These are phyloP conservation scores for Papiliotrema nemorosa DNA, from an alignment of 1,284 basidiomycete genomes.

Conservation along the genomic window DNA sequence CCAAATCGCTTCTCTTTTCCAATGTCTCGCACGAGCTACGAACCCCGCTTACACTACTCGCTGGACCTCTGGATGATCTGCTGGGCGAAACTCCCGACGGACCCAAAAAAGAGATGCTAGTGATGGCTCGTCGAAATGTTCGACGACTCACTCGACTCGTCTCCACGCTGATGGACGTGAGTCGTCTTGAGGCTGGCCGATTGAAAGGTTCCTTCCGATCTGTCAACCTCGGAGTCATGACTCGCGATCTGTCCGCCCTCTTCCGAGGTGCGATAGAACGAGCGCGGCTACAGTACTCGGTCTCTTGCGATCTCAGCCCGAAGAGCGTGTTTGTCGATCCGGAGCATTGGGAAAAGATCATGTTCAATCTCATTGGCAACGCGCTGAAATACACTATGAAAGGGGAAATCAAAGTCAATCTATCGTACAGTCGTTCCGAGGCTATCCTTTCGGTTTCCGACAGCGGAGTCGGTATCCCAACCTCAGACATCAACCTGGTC, in stretches of 20 bases:
- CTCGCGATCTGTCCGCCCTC: slow-evolving; percentile 47
- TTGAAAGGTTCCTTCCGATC: slow-evolving; percentile 44
- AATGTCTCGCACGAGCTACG: slow-evolving; percentile 20
- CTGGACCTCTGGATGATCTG: slow-evolving; percentile 42
- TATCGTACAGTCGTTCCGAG: slow-evolving; percentile 24
- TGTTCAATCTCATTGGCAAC: slow-evolving; percentile 49
- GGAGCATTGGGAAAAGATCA: slow-evolving; percentile 52
- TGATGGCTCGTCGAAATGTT: slow-evolving; percentile 44
- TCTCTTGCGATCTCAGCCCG: slow-evolving; percentile 43
- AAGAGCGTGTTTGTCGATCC: slow-evolving; percentile 44
- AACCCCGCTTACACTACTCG: slow-evolving; percentile 49
- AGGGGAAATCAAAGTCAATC: slow-evolving; percentile 29
- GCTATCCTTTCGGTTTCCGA: slow-evolving; percentile 44
- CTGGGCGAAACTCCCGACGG: slow-evolving; percentile 29
- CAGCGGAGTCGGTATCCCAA: slow-evolving; percentile 51
- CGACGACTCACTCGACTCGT: slow-evolving; percentile 39
- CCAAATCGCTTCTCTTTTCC: slow-evolving; percentile 31
- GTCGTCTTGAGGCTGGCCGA: slow-evolving; percentile 43
- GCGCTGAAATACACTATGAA: slow-evolving; percentile 45
- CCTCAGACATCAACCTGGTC: slow-evolving; percentile 36
- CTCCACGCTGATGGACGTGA: slow-evolving; percentile 46
- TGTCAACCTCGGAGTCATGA: slow-evolving; percentile 45
- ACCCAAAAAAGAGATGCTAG: slow-evolving; percentile 36
- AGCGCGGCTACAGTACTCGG: slow-evolving; percentile 37
- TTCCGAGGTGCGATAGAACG: slow-evolving; percentile 42